Base-by-base conservation (phyloP, 148 eudicot genomes). In the Amaranthus hypochondriacus region DNA sequence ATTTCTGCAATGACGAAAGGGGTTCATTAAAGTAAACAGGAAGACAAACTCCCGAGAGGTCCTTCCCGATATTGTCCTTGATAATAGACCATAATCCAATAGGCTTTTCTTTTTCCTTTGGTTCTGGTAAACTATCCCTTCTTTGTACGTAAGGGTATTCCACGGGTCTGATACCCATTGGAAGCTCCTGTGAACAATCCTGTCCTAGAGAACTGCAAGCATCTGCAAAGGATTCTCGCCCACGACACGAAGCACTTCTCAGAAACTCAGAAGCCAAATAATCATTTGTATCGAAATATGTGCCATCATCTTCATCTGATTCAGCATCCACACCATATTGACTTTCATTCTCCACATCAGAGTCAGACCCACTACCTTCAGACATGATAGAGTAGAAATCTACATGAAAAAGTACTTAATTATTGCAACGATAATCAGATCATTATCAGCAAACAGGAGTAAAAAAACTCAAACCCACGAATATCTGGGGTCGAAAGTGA, bases 1-100 rank as follows among this genome's bases (percentile, higher is more conserved):
- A 93, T 73, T 93, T 93, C 80, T 93, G 97, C 76, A 93, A 77
- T 7, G 98, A 93, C 57, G 97, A 93, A 12, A 93, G 84, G 48
- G 97, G 98, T 84, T 93, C 98, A 64, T 93, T 93, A 75, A 93
- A 93, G 86, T 91, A 93, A 75, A 93, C 98, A 84, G 97, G 97
- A 71, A 93, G 89, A 83, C 98, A 93, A 82, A 93, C 98, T 73
- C 98, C 98, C 13, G 97, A 93, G 67, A 93, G 86, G 68, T 93
- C 97, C 84, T 93, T 93, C 73, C 98, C 98, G 39, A 93, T 93
- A 66, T 93, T 93, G 82, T 93, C 98, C 83, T 93, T 93, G 77
- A 93, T 93, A 75, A 93, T 91, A 6, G 98, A 93, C 98, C 98
- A 93, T 67, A 93, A 75, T 62, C 98, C 98, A 66, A 93, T 79